Conservation (phyloP, 352 stramenopile genomes). For the Hyaloperonospora brassicae region DNA sequence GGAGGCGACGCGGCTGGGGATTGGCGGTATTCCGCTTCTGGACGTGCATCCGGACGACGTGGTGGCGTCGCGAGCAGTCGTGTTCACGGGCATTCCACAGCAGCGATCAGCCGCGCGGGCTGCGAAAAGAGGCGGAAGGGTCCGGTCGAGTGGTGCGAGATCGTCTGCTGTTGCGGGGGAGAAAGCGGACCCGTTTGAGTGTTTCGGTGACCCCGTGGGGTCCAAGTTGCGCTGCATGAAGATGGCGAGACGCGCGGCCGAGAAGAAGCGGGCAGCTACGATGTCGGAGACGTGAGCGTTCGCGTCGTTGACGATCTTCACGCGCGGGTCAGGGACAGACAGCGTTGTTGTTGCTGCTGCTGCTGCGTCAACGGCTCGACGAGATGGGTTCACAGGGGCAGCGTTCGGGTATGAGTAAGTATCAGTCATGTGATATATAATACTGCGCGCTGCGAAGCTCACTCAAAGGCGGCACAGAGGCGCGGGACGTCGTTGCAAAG, state of each 20-base stretch:
- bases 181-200: slow-evolving; percentile 39
- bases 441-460: slow-evolving; percentile 1
- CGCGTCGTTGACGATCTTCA: slow-evolving; percentile 3
- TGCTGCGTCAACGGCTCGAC: neutral
- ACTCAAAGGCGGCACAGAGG: slow-evolving; percentile 37
- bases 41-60: slow-evolving; percentile 53
- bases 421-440: neutral
- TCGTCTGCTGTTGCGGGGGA: slow-evolving; percentile 3
- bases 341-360: too few relatives aligned
- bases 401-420: too few relatives aligned
- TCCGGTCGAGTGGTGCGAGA: slow-evolving; percentile 1
- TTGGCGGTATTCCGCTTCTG: slow-evolving; percentile 47
- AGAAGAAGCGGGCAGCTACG: slow-evolving; percentile 10
- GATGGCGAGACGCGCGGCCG: slow-evolving; percentile 10
- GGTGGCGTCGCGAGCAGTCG: slow-evolving; percentile 39
- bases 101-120: slow-evolving; percentile 12
- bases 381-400: slow-evolving; percentile 7
- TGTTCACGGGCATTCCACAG: slow-evolving; percentile 47
- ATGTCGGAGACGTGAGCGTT: slow-evolving; percentile 7
- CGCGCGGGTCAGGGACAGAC: neutral
- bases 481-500: slow-evolving; percentile 56
- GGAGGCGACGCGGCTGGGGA: slow-evolving; percentile 34
- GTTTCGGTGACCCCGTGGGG: slow-evolving; percentile 49
- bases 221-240: slow-evolving; percentile 53
- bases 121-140: neutral